Percentiles rank a stretch among this genome's conserved stretches.
Conservation (phyloP, 441 rosid species). For the Populus trichocarpa region DNA sequence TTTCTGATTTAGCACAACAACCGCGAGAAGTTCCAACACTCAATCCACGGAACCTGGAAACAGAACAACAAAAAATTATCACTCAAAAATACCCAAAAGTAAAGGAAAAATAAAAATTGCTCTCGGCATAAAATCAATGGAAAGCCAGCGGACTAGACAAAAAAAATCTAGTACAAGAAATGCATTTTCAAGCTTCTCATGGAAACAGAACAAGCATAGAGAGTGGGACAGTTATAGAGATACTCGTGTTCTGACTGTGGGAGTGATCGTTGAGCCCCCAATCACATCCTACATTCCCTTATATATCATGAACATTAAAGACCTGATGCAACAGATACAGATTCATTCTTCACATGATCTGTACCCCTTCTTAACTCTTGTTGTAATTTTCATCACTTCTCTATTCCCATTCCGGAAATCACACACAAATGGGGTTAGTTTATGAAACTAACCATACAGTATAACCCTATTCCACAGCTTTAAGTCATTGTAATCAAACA, state of each 20-base stretch:
- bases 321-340: background rate
- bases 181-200: background rate
- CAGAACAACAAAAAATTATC: background rate
- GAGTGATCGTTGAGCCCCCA: background rate
- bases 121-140: background rate
- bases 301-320: background rate
- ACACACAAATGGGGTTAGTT: background rate
- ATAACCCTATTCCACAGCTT: background rate
- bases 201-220: background rate
- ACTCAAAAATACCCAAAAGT: background rate
- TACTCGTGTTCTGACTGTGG: background rate
- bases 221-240: background rate
- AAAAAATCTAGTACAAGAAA: background rate
- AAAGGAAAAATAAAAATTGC: background rate
- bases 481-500: background rate
- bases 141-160: background rate
- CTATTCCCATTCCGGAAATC: background rate
- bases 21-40: conserved; percentile 32
- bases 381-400: background rate
- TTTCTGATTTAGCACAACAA: conserved; percentile 33
- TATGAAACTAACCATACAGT: background rate
- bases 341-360: background rate
- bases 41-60: conserved; percentile 45
- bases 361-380: background rate
- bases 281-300: background rate